Percentiles rank a stretch among this genome's conserved stretches.
Evolutionary conservation across 192 early-diverging fungal species (phyloP).

Genomic region (Tieghemiomyces parasiticus): DNA sequence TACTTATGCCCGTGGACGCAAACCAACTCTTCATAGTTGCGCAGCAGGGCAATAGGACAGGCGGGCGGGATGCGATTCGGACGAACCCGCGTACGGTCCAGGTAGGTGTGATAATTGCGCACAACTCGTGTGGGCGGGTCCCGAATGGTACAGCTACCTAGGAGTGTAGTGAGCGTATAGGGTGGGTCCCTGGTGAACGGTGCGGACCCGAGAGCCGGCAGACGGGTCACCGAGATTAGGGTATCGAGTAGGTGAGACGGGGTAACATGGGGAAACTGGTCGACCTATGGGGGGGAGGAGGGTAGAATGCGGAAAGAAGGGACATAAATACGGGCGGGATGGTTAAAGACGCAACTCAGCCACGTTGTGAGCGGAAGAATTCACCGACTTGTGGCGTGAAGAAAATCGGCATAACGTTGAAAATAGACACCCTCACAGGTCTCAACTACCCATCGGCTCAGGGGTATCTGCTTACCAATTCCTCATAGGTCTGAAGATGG

Average conservation of each 20-base stretch:
- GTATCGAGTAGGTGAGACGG: slow-evolving; percentile 20
- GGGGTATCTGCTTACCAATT: slow-evolving; percentile 45
- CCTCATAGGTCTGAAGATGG: slow-evolving; percentile 32
- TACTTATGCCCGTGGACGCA: slow-evolving; percentile 58
- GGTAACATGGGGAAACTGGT: slow-evolving; percentile 15
- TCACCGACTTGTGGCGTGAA: too few relatives aligned
- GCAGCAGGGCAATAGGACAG: slow-evolving; percentile 15
- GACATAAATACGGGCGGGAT: too few relatives aligned
- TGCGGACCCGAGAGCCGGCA: slow-evolving; percentile 22
- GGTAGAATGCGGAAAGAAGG: too few relatives aligned
- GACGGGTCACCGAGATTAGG: slow-evolving; percentile 14
- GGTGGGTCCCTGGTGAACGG: slow-evolving; percentile 18
- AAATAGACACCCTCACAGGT: too few relatives aligned
- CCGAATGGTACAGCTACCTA: background rate
- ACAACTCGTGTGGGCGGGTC: background rate
- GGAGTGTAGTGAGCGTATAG: slow-evolving; percentile 14
- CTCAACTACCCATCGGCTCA: too few relatives aligned
- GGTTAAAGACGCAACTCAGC: too few relatives aligned
- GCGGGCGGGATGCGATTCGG: background rate
- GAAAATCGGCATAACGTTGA: too few relatives aligned
- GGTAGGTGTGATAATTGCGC: background rate
- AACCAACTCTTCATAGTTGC: slow-evolving; percentile 30
- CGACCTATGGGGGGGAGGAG: too few relatives aligned
- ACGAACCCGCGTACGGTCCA: slow-evolving; percentile 14
- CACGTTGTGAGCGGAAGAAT: too few relatives aligned